These are phyloP conservation scores for Irpex rosettiformis DNA, from an alignment of 1,284 basidiomycete genomes.

Conservation along the genomic window DNA sequence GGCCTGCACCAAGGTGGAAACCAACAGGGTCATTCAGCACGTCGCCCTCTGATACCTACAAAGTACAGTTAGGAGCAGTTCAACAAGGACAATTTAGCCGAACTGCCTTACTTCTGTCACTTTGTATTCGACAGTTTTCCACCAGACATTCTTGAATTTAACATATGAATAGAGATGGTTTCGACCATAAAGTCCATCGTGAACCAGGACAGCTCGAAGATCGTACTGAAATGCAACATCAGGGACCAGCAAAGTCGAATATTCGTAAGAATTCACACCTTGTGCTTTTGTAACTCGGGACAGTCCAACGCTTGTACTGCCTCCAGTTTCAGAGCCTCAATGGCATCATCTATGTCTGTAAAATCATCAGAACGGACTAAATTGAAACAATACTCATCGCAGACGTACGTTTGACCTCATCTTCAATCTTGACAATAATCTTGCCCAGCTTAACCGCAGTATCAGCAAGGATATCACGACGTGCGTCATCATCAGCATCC, in stretches of 20 bases:
- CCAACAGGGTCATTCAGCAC: constrained; percentile 67
- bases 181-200: constrained; percentile 70
- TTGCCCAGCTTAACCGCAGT: constrained; percentile 47
- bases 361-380: not conserved
- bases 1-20: constrained; percentile 68
- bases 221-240: constrained; percentile 55
- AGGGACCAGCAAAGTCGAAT: not conserved
- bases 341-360: constrained; percentile 49
- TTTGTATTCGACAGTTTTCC: constrained; percentile 73
- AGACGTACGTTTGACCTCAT: constrained; percentile 48
- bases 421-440: constrained; percentile 48
- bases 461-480: constrained; percentile 39
- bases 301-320: constrained; percentile 49
- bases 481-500: constrained; percentile 40
- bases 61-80: not conserved
- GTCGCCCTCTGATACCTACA: constrained; percentile 61
- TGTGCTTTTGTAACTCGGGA: constrained; percentile 56
- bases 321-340: constrained; percentile 41
- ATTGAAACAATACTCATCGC: not conserved
- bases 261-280: constrained; percentile 35
- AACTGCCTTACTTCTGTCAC: constrained; percentile 51
- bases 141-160: constrained; percentile 62
- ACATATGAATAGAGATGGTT: constrained; percentile 76
- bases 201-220: constrained; percentile 68
- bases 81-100: not conserved